A percentile compares a stretch with the other conserved stretches of the same genome.
phyloP scores from a whole-genome alignment of 768 basidiomycete genomes.

The Pleurotus tuber-regium region DNA sequence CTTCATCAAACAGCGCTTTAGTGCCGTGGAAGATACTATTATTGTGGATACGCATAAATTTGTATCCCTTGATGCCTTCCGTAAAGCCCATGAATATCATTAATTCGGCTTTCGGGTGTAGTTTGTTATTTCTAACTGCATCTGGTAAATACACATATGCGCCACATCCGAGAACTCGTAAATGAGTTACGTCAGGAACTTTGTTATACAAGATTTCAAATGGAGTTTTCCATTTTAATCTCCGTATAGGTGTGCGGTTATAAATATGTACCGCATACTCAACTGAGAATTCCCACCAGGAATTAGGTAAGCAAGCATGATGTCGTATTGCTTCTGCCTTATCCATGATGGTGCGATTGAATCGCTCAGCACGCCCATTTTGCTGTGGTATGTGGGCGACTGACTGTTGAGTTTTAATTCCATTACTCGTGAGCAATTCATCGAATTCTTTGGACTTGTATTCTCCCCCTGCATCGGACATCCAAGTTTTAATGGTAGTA shows the following conservation, averaged over 20 bases:
- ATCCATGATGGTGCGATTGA: slow-evolving; percentile 23
- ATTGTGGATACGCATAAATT: background rate
- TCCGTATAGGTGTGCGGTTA: slow-evolving; percentile 14
- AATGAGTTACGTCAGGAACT: slow-evolving; percentile 23
- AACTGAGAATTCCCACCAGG: slow-evolving; percentile 20
- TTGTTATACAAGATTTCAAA: slow-evolving; percentile 14
- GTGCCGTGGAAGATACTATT: background rate
- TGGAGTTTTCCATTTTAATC: slow-evolving; percentile 14
- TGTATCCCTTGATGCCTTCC: background rate
- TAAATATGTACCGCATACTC: slow-evolving; percentile 20
- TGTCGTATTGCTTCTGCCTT: slow-evolving; percentile 20
- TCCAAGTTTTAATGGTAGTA: slow-evolving; percentile 7
- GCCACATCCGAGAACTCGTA: slow-evolving; percentile 22
- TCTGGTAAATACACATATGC: slow-evolving; percentile 16
- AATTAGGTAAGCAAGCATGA: slow-evolving; percentile 19
- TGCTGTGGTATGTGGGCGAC: slow-evolving; percentile 21
- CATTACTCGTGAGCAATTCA: slow-evolving; percentile 5
- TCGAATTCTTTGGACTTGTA: slow-evolving; percentile 17
- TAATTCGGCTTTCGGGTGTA: slow-evolving; percentile 7
- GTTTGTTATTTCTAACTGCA: slow-evolving; percentile 8
- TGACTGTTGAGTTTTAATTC: slow-evolving; percentile 20
- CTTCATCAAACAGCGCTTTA: background rate
- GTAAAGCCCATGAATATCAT: background rate
- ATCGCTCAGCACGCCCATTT: slow-evolving; percentile 28
- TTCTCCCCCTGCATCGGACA: slow-evolving; percentile 12